Evolutionary conservation across 441 rosid genomes (phyloP).

Genomic region (Bocquillonia castaneifolia): DNA sequence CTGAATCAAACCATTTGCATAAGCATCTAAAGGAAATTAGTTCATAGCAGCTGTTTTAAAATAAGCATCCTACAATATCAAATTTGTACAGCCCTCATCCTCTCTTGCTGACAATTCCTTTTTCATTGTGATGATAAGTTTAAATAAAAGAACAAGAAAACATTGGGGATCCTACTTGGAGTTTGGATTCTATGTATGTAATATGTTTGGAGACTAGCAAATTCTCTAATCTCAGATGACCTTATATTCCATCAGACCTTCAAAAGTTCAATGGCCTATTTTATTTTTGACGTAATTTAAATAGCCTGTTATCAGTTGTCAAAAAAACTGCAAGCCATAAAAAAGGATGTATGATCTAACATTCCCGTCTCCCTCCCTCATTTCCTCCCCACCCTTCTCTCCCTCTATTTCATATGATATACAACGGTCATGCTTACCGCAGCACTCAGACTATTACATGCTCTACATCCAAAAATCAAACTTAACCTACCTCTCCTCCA

Average conservation of each 20-base stretch:
- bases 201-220: not conserved
- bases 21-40: not conserved
- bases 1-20: not conserved
- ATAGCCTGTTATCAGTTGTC: not conserved
- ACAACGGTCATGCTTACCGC: not conserved
- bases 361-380: not conserved
- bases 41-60: conserved; percentile 7
- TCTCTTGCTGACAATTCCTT: not conserved
- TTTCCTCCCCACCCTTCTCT: too few species aligned
- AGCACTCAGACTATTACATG: conserved; percentile 4
- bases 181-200: not conserved
- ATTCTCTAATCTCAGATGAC: not conserved
- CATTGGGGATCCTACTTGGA: not conserved
- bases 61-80: not conserved
- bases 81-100: not conserved
- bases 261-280: not conserved
- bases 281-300: not conserved
- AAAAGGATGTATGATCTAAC: not conserved
- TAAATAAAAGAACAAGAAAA: not conserved
- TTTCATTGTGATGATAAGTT: not conserved
- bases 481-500: conserved; percentile 78
- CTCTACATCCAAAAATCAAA: conserved; percentile 18
- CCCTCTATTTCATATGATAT: too few species aligned
- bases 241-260: not conserved
- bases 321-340: not conserved